Conservation (phyloP, 2,329 filamentous ascomycete genomes). For the Xylariaceae sp. region DNA sequence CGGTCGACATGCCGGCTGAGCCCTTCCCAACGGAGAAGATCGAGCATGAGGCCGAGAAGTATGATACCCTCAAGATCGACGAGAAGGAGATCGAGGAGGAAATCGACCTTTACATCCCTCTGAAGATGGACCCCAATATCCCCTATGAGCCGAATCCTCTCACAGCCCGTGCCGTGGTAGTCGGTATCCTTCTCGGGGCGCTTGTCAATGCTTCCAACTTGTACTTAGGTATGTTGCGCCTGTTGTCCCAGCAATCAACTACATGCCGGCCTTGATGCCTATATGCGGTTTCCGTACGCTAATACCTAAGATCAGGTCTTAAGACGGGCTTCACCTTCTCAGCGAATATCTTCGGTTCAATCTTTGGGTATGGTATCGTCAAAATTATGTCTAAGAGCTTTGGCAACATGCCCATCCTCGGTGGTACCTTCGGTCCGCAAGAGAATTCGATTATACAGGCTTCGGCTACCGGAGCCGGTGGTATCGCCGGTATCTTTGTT, state of each 20-base stretch:
- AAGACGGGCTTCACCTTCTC: constrained; percentile 54
- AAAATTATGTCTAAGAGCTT: constrained; percentile 52
- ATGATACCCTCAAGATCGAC: constrained; percentile 37
- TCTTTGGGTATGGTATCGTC: constrained; percentile 62
- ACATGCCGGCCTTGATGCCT: constrained; percentile 21
- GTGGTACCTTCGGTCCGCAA: constrained; percentile 60
- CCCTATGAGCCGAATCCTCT: constrained; percentile 49
- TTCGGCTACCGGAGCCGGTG: constrained; percentile 60
- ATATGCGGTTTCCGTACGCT: constrained; percentile 2
- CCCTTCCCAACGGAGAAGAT: constrained; percentile 21
- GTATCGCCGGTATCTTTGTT: constrained; percentile 60
- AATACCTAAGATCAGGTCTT: constrained; percentile 42
- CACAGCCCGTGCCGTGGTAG: constrained; percentile 57
- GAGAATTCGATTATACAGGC: constrained; percentile 64
- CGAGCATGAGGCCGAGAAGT: constrained; percentile 13
- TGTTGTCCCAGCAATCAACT: too few species aligned
- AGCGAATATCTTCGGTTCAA: constrained; percentile 54
- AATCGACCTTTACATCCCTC: constrained; percentile 48
- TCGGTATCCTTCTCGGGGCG: constrained; percentile 58
- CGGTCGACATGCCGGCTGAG: constrained; percentile 28
- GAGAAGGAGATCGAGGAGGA: constrained; percentile 40
- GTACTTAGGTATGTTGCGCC: constrained; percentile 57
- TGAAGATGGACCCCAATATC: constrained; percentile 44
- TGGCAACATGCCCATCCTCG: constrained; percentile 56
- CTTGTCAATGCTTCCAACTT: constrained; percentile 64